Evolutionary conservation across 257 asterid genomes (phyloP).

Genomic region (Eucommia ulmoides): DNA sequence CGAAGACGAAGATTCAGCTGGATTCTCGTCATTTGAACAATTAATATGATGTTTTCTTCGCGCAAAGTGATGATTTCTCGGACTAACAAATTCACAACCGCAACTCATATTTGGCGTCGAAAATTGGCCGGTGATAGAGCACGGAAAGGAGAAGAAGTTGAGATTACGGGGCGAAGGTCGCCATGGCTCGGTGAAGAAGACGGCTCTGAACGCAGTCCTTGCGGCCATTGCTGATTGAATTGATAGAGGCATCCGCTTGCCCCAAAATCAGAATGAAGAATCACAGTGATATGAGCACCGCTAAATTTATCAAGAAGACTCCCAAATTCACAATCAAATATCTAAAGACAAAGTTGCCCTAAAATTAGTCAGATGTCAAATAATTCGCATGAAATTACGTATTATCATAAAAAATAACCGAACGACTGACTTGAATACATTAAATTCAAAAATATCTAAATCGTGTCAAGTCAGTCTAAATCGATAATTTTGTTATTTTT

Average conservation of each 20-base stretch:
- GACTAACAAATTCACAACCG: slow-evolving; percentile 27
- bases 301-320: not conserved
- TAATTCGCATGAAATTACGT: no score
- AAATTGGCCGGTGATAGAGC: no score
- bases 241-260: not conserved
- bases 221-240: slow-evolving; percentile 42
- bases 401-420: no score
- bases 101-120: slow-evolving; percentile 15
- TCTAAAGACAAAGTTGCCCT: no score
- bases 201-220: slow-evolving; percentile 32
- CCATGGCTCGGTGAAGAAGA: slow-evolving; percentile 50
- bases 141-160: slow-evolving; percentile 8
- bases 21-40: slow-evolving; percentile 35
- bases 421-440: no score
- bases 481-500: no score
- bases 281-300: not conserved
- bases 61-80: slow-evolving; percentile 15
- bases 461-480: no score
- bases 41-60: slow-evolving; percentile 17
- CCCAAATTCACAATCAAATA: no score
- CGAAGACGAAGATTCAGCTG: slow-evolving; percentile 22
- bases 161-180: slow-evolving; percentile 25
- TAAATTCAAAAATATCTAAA: no score
- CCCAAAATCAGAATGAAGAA: not conserved
- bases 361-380: no score